Percentiles rank a stretch among this genome's conserved stretches.
Evolutionary conservation across 2,329 filamentous ascomycete species (phyloP).

Genomic region (Neonectria sp.): DNA sequence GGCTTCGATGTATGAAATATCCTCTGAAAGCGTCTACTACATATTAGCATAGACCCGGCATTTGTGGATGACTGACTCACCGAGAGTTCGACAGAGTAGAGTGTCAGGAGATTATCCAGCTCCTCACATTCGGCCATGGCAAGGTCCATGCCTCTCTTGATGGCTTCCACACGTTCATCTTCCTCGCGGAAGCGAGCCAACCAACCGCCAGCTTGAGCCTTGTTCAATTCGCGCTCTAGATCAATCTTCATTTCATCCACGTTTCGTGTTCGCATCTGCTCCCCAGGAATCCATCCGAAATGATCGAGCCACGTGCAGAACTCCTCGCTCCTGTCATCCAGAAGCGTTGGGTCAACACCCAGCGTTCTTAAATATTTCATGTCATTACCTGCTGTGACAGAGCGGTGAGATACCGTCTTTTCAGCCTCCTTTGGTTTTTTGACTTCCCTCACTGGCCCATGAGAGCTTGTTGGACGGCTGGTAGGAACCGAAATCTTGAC

Average conservation of each 20-base stretch:
- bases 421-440: constrained; percentile 47
- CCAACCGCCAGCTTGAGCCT: constrained; percentile 94
- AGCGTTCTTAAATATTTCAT: constrained; percentile 83
- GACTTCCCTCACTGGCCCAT: constrained; percentile 55
- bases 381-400: constrained; percentile 80
- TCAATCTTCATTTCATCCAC: constrained; percentile 87
- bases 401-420: constrained; percentile 66
- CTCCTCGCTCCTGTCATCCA: constrained; percentile 83
- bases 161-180: constrained; percentile 89
- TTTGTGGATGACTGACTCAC: constrained; percentile 65
- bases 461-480: constrained; percentile 57
- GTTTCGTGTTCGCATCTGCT: constrained; percentile 80
- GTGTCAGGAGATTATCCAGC: constrained; percentile 90
- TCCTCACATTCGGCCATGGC: constrained; percentile 97
- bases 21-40: constrained; percentile 87
- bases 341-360: constrained; percentile 82
- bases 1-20: constrained; percentile 97
- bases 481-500: constrained; percentile 71
- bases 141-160: constrained; percentile 88
- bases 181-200: constrained; percentile 87
- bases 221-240: constrained; percentile 88
- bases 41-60: constrained; percentile 30
- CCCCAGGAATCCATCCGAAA: constrained; percentile 88
- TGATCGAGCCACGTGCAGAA: constrained; percentile 88
- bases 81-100: constrained; percentile 95